Percentiles rank a stretch among this genome's conserved stretches.
phyloP scores from a whole-genome alignment of 306 rosid species.

The Sicyos edulis region DNA sequence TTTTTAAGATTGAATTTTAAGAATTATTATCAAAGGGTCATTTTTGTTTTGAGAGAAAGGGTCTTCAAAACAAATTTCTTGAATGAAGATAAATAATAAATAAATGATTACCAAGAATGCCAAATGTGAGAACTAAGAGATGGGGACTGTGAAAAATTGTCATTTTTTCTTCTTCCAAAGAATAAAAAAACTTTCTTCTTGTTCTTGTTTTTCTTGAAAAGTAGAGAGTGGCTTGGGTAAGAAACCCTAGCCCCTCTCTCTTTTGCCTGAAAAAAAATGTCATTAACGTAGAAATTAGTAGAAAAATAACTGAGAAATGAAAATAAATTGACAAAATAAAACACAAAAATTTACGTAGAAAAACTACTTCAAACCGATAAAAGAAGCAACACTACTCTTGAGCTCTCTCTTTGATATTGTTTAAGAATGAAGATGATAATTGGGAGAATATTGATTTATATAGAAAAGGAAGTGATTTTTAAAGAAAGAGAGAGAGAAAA shows the following conservation, averaged over 20 bases:
- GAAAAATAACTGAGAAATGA: too few species aligned
- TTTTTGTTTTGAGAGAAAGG: too few species aligned
- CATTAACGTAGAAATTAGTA: too few species aligned
- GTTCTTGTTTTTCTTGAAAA: constrained; percentile 15
- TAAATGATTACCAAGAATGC: constrained; percentile 53
- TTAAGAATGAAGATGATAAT: constrained; percentile 21
- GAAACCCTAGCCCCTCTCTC: constrained; percentile 28
- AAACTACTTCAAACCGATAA: too few species aligned
- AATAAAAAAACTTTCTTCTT: not conserved
- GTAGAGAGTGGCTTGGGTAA: constrained; percentile 19
- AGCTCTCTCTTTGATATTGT: constrained; percentile 10
- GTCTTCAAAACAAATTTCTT: too few species aligned
- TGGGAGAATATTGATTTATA: constrained; percentile 18
- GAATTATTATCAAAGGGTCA: too few species aligned
- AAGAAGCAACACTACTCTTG: too few species aligned
- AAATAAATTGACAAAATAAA: too few species aligned
- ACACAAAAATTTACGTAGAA: too few species aligned
- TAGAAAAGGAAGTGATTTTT: not conserved
- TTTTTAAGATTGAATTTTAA: too few species aligned
- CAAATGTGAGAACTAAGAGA: constrained; percentile 58
- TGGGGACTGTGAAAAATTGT: constrained; percentile 29
- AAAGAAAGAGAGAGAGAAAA: not conserved
- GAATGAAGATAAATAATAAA: too few species aligned
- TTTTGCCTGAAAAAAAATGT: not conserved
- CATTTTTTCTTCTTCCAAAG: constrained; percentile 26